phyloP scores from a whole-genome alignment of 2,329 filamentous ascomycete species.

The Microdochium trichocladiopsis region DNA sequence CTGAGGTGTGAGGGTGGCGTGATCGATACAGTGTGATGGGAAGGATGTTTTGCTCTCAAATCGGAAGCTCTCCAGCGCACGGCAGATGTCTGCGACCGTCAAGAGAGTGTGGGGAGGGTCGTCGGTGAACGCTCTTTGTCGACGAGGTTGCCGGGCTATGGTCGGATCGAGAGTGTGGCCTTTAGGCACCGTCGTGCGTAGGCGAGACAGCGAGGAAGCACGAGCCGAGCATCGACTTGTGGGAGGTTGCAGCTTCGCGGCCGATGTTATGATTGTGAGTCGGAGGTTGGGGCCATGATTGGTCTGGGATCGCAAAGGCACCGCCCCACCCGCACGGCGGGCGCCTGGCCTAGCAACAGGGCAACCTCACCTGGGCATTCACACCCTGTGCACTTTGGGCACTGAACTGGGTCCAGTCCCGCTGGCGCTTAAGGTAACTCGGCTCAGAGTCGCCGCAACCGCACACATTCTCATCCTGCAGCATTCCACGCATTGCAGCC shows the following conservation, averaged over 20 bases:
- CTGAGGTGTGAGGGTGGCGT: not conserved
- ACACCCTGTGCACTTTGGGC: not conserved
- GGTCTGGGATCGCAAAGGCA: not conserved
- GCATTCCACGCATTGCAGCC: not conserved
- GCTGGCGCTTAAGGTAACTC: too few species aligned
- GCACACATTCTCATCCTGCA: not conserved
- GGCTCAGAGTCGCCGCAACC: too few species aligned
- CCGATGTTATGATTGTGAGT: not conserved
- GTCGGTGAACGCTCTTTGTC: too few species aligned
- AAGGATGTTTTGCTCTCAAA: not conserved
- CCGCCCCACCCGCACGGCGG: not conserved
- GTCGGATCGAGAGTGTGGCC: not conserved
- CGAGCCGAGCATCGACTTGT: not conserved
- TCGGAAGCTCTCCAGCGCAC: too few species aligned
- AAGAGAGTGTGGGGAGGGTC: not conserved
- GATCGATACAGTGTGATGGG: not conserved
- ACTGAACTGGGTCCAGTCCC: too few species aligned
- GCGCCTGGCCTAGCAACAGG: not conserved
- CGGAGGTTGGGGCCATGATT: not conserved
- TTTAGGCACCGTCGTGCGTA: not conserved
- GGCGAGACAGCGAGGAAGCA: not conserved
- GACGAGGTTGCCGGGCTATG: too few species aligned
- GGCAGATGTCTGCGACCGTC: not conserved
- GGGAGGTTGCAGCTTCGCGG: not conserved
- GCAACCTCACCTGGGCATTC: not conserved